A percentile compares a stretch with the other conserved stretches of the same genome.
phyloP scores from a whole-genome alignment of 2,329 filamentous ascomycete species.

The Aspergillus brasiliensis region DNA sequence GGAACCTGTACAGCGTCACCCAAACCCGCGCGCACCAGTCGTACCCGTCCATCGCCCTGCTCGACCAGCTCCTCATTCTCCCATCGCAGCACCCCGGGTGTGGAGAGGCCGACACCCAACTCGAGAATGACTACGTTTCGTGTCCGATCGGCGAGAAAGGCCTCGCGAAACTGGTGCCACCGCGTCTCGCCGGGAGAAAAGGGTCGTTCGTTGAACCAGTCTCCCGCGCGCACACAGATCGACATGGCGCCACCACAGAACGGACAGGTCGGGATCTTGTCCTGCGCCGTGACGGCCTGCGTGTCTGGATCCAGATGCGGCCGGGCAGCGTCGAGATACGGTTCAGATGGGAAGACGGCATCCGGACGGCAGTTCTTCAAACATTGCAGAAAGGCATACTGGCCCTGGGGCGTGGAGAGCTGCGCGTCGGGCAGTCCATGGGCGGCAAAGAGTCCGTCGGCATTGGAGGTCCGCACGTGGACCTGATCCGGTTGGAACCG shows the following conservation, averaged over 20 bases:
- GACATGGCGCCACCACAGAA: constrained; percentile 24
- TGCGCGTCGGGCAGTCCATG: constrained; percentile 19
- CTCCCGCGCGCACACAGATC: constrained; percentile 24
- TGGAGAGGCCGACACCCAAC: constrained; percentile 26
- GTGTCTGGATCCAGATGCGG: constrained; percentile 18
- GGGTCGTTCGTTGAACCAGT: constrained; percentile 22
- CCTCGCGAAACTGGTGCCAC: constrained; percentile 13
- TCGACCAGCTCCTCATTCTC: constrained; percentile 25
- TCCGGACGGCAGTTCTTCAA: constrained; percentile 21
- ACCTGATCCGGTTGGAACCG: constrained; percentile 5
- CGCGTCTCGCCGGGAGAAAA: constrained; percentile 18
- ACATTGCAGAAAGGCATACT: constrained; percentile 25
- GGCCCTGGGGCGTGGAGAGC: constrained; percentile 25
- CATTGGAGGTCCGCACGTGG: constrained; percentile 27
- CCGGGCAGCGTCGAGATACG: constrained; percentile 21
- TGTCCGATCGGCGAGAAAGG: background rate
- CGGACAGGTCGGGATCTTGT: constrained; percentile 15
- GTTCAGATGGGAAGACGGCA: constrained; percentile 21
- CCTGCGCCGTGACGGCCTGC: constrained; percentile 17
- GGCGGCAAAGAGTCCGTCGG: constrained; percentile 22
- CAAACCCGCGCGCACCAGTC: constrained; percentile 22
- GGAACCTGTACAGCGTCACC: constrained; percentile 23
- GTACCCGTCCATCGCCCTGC: constrained; percentile 5
- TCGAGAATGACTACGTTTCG: constrained; percentile 20
- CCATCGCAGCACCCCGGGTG: constrained; percentile 25